Conservation (phyloP, 106 monocot genomes). For the Dendrobium catenatum region DNA sequence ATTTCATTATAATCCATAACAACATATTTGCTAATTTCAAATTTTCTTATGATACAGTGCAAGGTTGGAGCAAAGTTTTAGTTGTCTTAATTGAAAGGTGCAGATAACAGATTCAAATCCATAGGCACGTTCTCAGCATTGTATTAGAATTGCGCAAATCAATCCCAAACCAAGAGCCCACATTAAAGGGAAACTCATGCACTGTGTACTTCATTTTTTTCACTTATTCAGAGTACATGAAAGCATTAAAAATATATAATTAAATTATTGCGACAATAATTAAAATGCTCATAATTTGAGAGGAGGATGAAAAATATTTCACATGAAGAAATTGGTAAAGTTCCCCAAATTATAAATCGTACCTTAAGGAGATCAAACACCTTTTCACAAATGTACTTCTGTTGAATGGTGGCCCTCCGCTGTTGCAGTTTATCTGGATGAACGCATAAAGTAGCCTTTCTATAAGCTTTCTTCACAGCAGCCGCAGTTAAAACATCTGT, state of each 20-base stretch:
- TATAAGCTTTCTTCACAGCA: constrained; percentile 84
- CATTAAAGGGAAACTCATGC: neutral
- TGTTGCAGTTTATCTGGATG: constrained; percentile 98
- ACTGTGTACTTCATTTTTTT: neutral
- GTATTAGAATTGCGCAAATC: neutral
- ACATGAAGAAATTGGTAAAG: neutral
- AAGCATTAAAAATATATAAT: neutral
- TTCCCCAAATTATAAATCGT: neutral
- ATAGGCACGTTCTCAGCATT: neutral
- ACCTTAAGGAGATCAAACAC: constrained; percentile 99
- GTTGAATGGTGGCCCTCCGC: constrained; percentile 80
- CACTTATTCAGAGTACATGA: neutral
- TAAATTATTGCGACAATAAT: neutral
- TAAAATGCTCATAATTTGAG: neutral
- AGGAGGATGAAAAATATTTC: neutral
- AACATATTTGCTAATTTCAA: no score
- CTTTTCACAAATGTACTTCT: constrained; percentile 95
- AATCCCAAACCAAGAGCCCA: neutral
- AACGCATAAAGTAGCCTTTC: constrained; percentile 89
- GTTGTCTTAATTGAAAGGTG: no score
- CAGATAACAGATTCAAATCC: no score
- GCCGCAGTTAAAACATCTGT: constrained; percentile 77
- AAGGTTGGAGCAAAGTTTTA: no score
- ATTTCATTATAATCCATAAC: no score
- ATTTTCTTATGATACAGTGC: no score